A percentile compares a stretch with the other conserved stretches of the same genome.
These are phyloP conservation scores for Magnolia changhungtana DNA, from an alignment of 164 flowering plant genomes.

Conservation along the genomic window DNA sequence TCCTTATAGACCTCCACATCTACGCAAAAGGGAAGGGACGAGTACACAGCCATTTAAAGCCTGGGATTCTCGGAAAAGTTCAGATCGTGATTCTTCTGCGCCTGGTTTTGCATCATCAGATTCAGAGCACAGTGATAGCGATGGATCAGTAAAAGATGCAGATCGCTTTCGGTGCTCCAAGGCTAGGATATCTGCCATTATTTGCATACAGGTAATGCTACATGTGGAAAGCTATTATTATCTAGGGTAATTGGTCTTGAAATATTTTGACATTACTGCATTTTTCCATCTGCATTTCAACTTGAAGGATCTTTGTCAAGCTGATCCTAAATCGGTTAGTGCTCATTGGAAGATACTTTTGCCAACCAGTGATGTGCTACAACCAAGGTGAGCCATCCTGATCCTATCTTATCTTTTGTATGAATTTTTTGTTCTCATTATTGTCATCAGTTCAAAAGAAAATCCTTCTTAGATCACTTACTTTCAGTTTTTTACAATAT, in stretches of 20 bases:
- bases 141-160: slow-evolving; percentile 43
- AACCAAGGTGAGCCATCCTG: slow-evolving; percentile 48
- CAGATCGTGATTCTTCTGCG: slow-evolving; percentile 37
- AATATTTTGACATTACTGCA: neutral
- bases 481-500: neutral
- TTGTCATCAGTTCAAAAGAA: neutral
- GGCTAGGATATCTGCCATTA: slow-evolving; percentile 76
- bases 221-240: neutral
- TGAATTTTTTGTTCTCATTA: too few relatives aligned
- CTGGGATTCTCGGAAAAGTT: slow-evolving; percentile 25
- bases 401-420: slow-evolving; percentile 5
- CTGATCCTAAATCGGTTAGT: slow-evolving; percentile 71
- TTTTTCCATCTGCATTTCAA: slow-evolving; percentile 7
- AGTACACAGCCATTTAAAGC: slow-evolving; percentile 26
- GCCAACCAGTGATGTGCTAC: slow-evolving; percentile 80
- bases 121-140: slow-evolving; percentile 94
- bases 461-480: neutral
- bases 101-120: slow-evolving; percentile 63
- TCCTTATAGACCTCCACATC: slow-evolving; percentile 87
- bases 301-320: slow-evolving; percentile 81
- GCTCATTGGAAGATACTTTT: slow-evolving; percentile 82
- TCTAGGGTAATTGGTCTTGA: neutral
- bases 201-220: slow-evolving; percentile 70
- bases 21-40: slow-evolving; percentile 52
- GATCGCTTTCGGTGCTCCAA: slow-evolving; percentile 43